Evolutionary conservation across 257 asterid genomes (phyloP).

Genomic region (Solanum medicagineum): DNA sequence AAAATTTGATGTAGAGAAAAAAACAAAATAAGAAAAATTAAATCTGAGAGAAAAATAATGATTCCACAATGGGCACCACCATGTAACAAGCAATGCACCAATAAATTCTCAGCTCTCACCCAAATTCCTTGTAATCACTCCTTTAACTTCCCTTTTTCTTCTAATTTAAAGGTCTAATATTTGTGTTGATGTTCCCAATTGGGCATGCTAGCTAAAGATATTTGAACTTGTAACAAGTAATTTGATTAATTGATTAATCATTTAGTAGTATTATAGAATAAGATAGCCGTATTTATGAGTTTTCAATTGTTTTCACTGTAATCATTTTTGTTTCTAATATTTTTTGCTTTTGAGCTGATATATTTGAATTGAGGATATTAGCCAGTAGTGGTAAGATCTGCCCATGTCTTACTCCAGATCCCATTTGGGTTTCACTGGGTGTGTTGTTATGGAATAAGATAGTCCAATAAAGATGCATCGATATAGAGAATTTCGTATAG

Average conservation of each 20-base stretch:
- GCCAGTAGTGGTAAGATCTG: no score
- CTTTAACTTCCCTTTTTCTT: not conserved
- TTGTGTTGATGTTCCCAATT: not conserved
- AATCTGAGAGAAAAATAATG: constrained; percentile 13
- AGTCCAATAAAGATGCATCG: not conserved
- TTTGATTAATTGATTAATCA: not conserved
- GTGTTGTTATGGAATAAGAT: not conserved
- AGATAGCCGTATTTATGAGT: not conserved
- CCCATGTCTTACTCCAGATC: no score
- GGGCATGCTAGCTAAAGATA: not conserved
- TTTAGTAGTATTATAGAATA: not conserved
- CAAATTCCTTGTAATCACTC: constrained; percentile 65
- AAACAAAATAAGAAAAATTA: not conserved
- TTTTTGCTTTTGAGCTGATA: no score
- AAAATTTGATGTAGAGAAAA: not conserved
- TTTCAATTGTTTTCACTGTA: no score
- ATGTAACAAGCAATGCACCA: constrained; percentile 73
- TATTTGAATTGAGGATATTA: no score
- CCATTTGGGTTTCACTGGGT: no score
- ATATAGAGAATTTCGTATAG: not conserved
- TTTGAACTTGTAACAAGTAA: not conserved
- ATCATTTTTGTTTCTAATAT: no score
- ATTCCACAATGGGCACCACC: constrained; percentile 75
- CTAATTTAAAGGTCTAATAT: not conserved
- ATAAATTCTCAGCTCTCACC: constrained; percentile 56